phyloP scores from a whole-genome alignment of 2,329 filamentous ascomycete genomes.

The Myriangium duriaei region DNA sequence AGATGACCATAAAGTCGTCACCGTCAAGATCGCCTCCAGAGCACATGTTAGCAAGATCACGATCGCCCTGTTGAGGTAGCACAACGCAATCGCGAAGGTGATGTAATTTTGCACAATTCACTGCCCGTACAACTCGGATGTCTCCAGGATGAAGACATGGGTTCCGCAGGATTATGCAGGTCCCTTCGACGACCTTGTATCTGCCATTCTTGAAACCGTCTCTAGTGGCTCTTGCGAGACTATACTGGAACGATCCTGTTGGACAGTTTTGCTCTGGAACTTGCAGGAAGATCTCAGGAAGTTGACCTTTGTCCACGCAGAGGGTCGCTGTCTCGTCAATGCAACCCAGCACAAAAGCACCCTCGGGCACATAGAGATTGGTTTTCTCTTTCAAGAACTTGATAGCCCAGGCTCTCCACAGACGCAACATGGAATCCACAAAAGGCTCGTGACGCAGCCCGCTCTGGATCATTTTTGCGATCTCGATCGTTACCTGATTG shows the following conservation, averaged over 20 bases:
- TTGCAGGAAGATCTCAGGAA: conserved; percentile 86
- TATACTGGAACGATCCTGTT: neutral
- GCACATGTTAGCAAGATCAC: conserved; percentile 83
- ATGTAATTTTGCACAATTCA: conserved; percentile 58
- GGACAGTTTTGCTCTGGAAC: conserved; percentile 44
- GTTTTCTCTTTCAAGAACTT: conserved; percentile 90
- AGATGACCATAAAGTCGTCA: conserved; percentile 89
- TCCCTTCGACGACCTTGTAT: conserved; percentile 56
- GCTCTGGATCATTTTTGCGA: conserved; percentile 64
- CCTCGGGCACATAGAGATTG: conserved; percentile 65
- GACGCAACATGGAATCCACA: conserved; percentile 58
- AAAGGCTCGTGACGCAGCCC: conserved; percentile 87
- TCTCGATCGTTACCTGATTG: conserved; percentile 62
- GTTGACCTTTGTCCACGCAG: conserved; percentile 33
- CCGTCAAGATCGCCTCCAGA: conserved; percentile 93
- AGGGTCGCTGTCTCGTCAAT: conserved; percentile 73
- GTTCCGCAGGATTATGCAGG: conserved; percentile 80
- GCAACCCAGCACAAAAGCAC: conserved; percentile 78
- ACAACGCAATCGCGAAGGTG: conserved; percentile 81
- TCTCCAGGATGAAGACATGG: conserved; percentile 91
- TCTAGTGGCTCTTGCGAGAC: too few relatives aligned
- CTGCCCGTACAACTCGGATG: conserved; percentile 72
- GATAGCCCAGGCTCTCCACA: conserved; percentile 84
- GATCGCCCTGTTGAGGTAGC: conserved; percentile 69
- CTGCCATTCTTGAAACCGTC: conserved; percentile 32